phyloP scores from a whole-genome alignment of 441 rosid species.

The Brassica balearica region DNA sequence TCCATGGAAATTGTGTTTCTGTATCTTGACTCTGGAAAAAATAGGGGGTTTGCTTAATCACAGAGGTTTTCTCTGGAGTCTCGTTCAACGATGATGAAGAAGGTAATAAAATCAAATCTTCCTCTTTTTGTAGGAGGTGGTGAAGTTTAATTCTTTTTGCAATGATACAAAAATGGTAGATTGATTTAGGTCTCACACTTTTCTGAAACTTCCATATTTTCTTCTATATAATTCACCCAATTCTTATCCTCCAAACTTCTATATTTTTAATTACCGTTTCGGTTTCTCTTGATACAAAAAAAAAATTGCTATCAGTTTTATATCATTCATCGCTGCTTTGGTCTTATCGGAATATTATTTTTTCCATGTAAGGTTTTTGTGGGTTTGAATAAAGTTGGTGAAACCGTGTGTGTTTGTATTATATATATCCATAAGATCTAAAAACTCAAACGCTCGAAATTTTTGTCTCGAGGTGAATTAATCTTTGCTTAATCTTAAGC shows the following conservation, averaged over 20 bases:
- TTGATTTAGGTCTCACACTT: constrained; percentile 24
- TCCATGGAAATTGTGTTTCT: constrained; percentile 24
- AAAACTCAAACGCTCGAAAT: neutral
- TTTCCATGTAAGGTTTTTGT: neutral
- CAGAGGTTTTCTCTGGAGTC: neutral
- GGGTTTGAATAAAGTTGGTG: constrained; percentile 20
- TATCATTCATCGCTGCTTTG: neutral
- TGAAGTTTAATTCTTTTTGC: neutral
- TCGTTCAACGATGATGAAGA: constrained; percentile 11
- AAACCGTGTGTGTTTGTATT: constrained; percentile 2
- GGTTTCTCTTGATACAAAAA: constrained; percentile 25
- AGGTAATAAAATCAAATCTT: too few species aligned
- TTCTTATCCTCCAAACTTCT: neutral
- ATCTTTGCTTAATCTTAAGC: neutral
- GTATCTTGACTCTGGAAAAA: constrained; percentile 19
- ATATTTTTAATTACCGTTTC: constrained; percentile 18
- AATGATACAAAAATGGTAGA: constrained; percentile 37
- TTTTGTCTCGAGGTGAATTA: constrained; percentile 19
- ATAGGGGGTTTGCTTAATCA: constrained; percentile 27
- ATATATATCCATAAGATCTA: constrained; percentile 27
- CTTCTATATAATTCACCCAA: too few species aligned
- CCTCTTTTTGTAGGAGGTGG: constrained; percentile 4
- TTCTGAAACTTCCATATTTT: neutral
- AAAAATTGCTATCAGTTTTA: constrained; percentile 19
- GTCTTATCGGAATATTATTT: constrained; percentile 1